Conservation (phyloP, 352 stramenopile genomes). For the Globisporangium orthogonon region DNA sequence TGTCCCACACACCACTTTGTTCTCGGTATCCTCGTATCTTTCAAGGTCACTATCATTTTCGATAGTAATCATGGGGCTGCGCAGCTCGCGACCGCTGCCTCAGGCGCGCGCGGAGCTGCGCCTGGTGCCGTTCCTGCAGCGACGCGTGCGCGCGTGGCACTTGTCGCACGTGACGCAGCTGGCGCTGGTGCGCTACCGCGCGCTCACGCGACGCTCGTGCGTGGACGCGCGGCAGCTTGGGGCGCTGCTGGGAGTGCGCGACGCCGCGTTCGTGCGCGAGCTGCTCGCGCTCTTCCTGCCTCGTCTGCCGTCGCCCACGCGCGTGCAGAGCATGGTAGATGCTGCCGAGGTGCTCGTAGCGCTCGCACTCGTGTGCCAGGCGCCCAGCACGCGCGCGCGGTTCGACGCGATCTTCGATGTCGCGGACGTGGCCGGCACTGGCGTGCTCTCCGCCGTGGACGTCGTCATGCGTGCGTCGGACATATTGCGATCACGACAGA, state of each 20-base stretch:
- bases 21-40: background rate
- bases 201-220: slow-evolving; percentile 49
- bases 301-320: slow-evolving; percentile 27
- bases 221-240: slow-evolving; percentile 50
- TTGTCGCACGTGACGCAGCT: slow-evolving; percentile 41
- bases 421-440: slow-evolving; percentile 32
- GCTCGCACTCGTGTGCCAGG: slow-evolving; percentile 57
- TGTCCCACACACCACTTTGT: background rate
- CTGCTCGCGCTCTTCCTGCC: slow-evolving; percentile 49
- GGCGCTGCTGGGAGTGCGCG: slow-evolving; percentile 41
- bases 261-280: slow-evolving; percentile 36
- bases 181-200: slow-evolving; percentile 41
- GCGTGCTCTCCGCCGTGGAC: slow-evolving; percentile 29
- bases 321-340: slow-evolving; percentile 65
- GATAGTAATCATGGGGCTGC: slow-evolving; percentile 33
- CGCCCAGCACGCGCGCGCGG: slow-evolving; percentile 41
- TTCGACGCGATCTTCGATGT: slow-evolving; percentile 69
- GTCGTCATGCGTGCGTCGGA: slow-evolving; percentile 16
- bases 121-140: slow-evolving; percentile 39
- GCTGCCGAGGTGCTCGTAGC: slow-evolving; percentile 61
- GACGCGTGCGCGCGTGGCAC: slow-evolving; percentile 51
- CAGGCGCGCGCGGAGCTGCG: slow-evolving; percentile 33
- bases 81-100: slow-evolving; percentile 48
- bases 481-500: too few relatives aligned
- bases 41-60: background rate